phyloP scores from a whole-genome alignment of 2,329 filamentous ascomycete species.

The Aaosphaeria pasadenensis region DNA sequence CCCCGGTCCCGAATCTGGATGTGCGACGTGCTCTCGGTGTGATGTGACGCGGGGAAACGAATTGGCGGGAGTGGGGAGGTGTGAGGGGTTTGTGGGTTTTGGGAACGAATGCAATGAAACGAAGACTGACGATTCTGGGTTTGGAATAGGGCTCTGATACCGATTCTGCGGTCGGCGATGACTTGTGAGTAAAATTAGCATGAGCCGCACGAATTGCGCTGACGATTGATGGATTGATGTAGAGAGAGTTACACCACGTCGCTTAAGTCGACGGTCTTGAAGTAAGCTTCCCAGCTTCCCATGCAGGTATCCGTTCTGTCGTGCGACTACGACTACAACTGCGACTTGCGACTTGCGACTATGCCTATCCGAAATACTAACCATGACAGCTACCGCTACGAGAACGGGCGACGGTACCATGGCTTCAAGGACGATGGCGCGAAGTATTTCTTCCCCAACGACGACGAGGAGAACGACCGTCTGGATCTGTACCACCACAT shows the following conservation, averaged over 20 bases:
- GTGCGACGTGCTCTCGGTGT: too few species aligned
- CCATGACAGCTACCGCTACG: conserved; percentile 15
- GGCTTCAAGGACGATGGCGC: conserved; percentile 16
- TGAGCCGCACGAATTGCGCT: background rate
- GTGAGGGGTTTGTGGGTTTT: too few species aligned
- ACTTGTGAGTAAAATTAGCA: conserved; percentile 10
- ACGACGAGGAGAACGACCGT: conserved; percentile 25
- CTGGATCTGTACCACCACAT: conserved; percentile 25
- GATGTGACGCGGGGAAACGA: too few species aligned
- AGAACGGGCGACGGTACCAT: conserved; percentile 23
- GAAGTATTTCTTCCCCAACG: conserved; percentile 22
- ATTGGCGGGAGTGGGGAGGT: too few species aligned
- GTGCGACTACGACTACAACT: too few species aligned
- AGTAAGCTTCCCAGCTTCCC: conserved; percentile 6
- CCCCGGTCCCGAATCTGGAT: too few species aligned
- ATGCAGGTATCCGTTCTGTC: background rate
- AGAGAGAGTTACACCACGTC: conserved; percentile 21
- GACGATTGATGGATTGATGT: conserved; percentile 2
- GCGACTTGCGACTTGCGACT: background rate
- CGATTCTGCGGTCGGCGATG: conserved; percentile 17
- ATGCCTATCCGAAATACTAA: background rate
- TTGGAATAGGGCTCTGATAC: conserved; percentile 4
- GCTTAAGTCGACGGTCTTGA: conserved; percentile 17
- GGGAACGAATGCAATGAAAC: too few species aligned
- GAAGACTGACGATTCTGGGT: too few species aligned